These are phyloP conservation scores for Lentinula aciculospora DNA, from an alignment of 768 basidiomycete genomes.

Conservation along the genomic window DNA sequence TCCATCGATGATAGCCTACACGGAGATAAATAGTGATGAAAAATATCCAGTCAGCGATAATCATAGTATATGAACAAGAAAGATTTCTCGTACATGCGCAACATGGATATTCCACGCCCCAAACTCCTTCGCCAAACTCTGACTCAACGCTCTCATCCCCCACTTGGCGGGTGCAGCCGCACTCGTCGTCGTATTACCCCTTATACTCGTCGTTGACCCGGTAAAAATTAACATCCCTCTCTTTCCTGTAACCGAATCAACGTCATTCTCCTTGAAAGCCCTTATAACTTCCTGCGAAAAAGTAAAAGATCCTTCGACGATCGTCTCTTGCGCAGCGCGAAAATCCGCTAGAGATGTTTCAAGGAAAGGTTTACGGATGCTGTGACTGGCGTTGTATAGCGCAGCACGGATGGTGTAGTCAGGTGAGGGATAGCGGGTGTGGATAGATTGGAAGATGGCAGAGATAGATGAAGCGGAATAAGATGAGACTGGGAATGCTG, in stretches of 20 bases:
- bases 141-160: constrained; percentile 56
- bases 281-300: constrained; percentile 58
- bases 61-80: too few species aligned
- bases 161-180: constrained; percentile 62
- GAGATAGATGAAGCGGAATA: constrained; percentile 39
- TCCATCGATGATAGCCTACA: constrained; percentile 67
- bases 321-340: constrained; percentile 41
- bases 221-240: constrained; percentile 67
- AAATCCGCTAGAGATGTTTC: constrained; percentile 55
- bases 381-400: constrained; percentile 56
- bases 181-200: constrained; percentile 59
- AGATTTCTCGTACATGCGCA: constrained; percentile 59
- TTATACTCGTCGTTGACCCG: constrained; percentile 60
- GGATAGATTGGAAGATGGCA: constrained; percentile 38
- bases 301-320: constrained; percentile 53
- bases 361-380: constrained; percentile 63
- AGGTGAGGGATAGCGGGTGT: constrained; percentile 39
- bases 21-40: neutral
- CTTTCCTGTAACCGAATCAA: constrained; percentile 28
- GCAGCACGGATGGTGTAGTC: constrained; percentile 50
- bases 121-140: constrained; percentile 73
- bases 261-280: constrained; percentile 51
- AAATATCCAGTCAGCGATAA: too few species aligned
- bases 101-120: constrained; percentile 66
- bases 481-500: constrained; percentile 28